phyloP scores from a whole-genome alignment of 2,329 filamentous ascomycete species.

The Pyrenophora tritici-repentis region DNA sequence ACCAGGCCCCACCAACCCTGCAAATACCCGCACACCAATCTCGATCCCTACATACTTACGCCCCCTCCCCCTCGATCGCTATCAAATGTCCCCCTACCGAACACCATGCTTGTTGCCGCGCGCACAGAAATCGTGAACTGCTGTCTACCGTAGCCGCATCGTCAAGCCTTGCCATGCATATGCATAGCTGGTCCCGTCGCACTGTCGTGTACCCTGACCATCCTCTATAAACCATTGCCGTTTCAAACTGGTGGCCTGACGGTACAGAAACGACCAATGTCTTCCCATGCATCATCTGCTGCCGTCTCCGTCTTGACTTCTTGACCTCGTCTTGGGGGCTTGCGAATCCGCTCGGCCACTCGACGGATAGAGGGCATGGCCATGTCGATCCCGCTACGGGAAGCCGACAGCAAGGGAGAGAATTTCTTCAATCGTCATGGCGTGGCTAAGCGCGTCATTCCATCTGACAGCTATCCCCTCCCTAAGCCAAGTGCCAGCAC shows the following conservation, averaged over 20 bases:
- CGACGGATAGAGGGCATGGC: neutral
- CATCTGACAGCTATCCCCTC: slow-evolving; percentile 8
- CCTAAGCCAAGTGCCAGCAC: slow-evolving; percentile 1
- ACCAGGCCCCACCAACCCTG: slow-evolving; percentile 6
- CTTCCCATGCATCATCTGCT: neutral
- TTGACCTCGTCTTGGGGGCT: neutral
- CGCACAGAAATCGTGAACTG: neutral
- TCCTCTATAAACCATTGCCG: slow-evolving; percentile 4
- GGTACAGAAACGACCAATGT: neutral
- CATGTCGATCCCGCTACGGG: slow-evolving; percentile 9
- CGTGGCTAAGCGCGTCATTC: neutral
- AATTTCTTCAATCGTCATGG: neutral
- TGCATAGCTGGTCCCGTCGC: slow-evolving; percentile 5
- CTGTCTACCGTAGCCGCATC: slow-evolving; percentile 4
- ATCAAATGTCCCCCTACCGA: slow-evolving; percentile 16
- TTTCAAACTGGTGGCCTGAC: slow-evolving; percentile 5
- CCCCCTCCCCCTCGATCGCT: neutral
- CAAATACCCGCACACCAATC: slow-evolving; percentile 1
- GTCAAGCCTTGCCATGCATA: slow-evolving; percentile 7
- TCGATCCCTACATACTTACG: neutral
- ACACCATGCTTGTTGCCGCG: slow-evolving; percentile 10
- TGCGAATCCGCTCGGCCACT: slow-evolving; percentile 3
- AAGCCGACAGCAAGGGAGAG: slow-evolving; percentile 2
- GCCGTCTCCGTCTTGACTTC: neutral
- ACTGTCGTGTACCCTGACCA: slow-evolving; percentile 3